A percentile compares a stretch with the other conserved stretches of the same genome.
These are phyloP conservation scores for Trametes coccinea DNA, from an alignment of 768 basidiomycete species.

Conservation along the genomic window DNA sequence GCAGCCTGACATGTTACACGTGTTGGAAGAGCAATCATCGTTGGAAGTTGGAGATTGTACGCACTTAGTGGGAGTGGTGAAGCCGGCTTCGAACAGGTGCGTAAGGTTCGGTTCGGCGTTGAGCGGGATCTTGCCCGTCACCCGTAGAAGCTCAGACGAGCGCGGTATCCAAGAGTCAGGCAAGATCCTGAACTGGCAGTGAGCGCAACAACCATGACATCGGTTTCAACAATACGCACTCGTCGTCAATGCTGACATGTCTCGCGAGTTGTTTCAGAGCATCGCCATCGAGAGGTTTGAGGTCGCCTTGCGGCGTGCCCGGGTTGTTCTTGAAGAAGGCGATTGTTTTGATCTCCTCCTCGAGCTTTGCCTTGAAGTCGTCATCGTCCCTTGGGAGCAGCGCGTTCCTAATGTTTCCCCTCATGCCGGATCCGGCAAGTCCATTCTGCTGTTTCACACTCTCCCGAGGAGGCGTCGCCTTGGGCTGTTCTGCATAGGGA, in stretches of 20 bases:
- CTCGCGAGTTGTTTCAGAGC: conserved; percentile 22
- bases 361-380: conserved; percentile 1
- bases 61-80: conserved; percentile 28
- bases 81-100: conserved; percentile 21
- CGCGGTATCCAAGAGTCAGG: conserved; percentile 28
- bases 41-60: neutral
- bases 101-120: conserved; percentile 23
- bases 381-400: neutral
- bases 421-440: neutral
- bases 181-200: conserved; percentile 10
- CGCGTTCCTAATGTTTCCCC: neutral
- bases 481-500: neutral
- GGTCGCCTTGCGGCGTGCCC: conserved; percentile 10
- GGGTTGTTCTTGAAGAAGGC: conserved; percentile 17
- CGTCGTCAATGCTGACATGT: conserved; percentile 23
- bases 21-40: neutral
- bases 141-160: conserved; percentile 16
- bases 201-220: neutral
- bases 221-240: conserved; percentile 10
- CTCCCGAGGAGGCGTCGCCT: too few relatives aligned
- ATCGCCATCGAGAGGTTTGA: conserved; percentile 20
- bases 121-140: conserved; percentile 25
- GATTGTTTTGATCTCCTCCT: conserved; percentile 15
- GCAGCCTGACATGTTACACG: conserved; percentile 11
- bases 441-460: too few relatives aligned